These are phyloP conservation scores for Hymenoscyphus linearis DNA, from an alignment of 2,329 filamentous ascomycete genomes.

Conservation along the genomic window DNA sequence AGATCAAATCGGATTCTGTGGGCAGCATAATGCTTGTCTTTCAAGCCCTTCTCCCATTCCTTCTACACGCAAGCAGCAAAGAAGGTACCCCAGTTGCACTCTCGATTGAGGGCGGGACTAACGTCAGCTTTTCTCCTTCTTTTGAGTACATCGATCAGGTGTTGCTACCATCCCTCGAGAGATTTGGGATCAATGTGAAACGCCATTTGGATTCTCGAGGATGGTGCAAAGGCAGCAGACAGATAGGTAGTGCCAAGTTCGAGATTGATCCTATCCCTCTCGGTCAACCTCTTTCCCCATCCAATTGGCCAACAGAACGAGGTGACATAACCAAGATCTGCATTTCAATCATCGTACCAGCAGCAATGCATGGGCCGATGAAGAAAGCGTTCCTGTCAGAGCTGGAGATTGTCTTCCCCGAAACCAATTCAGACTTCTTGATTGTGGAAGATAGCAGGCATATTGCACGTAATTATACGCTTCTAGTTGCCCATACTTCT, in stretches of 20 bases:
- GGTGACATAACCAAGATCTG: constrained; percentile 42
- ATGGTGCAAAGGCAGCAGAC: constrained; percentile 37
- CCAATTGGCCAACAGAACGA: constrained; percentile 24
- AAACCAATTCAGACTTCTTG: constrained; percentile 40
- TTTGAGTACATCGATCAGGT: constrained; percentile 60
- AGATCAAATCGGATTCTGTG: constrained; percentile 46
- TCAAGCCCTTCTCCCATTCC: constrained; percentile 55
- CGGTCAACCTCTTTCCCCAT: constrained; percentile 36
- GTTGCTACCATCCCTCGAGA: constrained; percentile 48
- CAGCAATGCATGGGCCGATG: constrained; percentile 38
- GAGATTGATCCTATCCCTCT: constrained; percentile 38
- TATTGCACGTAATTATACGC: constrained; percentile 47
- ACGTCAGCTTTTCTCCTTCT: constrained; percentile 51
- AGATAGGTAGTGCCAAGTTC: constrained; percentile 38
- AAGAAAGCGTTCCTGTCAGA: constrained; percentile 37
- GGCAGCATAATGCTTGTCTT: constrained; percentile 54
- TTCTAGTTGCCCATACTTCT: constrained; percentile 50
- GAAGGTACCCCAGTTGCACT: constrained; percentile 42
- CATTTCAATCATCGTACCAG: constrained; percentile 46
- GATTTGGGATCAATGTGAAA: constrained; percentile 46
- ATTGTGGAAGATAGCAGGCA: constrained; percentile 47
- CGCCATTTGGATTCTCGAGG: constrained; percentile 42
- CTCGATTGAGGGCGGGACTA: constrained; percentile 53
- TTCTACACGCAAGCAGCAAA: constrained; percentile 48
- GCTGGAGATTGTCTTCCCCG: constrained; percentile 40